phyloP scores from a whole-genome alignment of 768 basidiomycete genomes.

The Sporobolomyces phaffii region DNA sequence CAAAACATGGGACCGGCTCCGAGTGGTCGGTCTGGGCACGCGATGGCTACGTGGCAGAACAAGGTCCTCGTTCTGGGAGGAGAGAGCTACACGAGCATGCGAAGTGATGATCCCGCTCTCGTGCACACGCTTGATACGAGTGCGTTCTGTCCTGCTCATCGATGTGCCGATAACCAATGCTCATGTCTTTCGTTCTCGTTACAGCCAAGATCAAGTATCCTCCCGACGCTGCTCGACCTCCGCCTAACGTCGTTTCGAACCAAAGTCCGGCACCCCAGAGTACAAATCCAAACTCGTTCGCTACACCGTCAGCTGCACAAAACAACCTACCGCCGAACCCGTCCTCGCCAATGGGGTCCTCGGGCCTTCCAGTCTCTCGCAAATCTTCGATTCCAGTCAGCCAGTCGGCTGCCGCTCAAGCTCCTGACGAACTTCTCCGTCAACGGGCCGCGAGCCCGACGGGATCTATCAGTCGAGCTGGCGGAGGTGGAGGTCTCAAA shows the following conservation, averaged over 20 bases:
- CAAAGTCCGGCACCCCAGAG: not conserved
- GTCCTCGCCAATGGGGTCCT: no score
- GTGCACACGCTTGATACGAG: slow-evolving; percentile 95
- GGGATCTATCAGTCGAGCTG: not conserved
- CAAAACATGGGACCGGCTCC: slow-evolving; percentile 99
- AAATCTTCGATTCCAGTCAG: slow-evolving; percentile 36
- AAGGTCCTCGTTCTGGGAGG: slow-evolving; percentile 91
- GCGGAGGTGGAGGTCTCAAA: not conserved
- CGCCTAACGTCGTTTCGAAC: not conserved
- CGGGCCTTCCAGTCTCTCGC: slow-evolving; percentile 2
- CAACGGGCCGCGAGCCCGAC: slow-evolving; percentile 15
- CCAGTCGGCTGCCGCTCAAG: no score
- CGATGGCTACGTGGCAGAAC: slow-evolving; percentile 89
- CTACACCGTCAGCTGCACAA: not conserved
- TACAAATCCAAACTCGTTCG: slow-evolving; percentile 5
- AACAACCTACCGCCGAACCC: slow-evolving; percentile 3
- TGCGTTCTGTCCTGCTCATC: slow-evolving; percentile 50
- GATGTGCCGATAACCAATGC: slow-evolving; percentile 79
- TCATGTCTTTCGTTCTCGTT: not conserved
- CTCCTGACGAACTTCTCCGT: not conserved
- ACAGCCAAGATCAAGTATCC: slow-evolving; percentile 91
- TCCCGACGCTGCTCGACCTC: slow-evolving; percentile 48
- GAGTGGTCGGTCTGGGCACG: slow-evolving; percentile 84
- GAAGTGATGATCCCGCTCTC: slow-evolving; percentile 68
- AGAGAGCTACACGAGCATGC: slow-evolving; percentile 63